phyloP scores from a whole-genome alignment of 768 basidiomycete species.

The Tulasnella sp. region DNA sequence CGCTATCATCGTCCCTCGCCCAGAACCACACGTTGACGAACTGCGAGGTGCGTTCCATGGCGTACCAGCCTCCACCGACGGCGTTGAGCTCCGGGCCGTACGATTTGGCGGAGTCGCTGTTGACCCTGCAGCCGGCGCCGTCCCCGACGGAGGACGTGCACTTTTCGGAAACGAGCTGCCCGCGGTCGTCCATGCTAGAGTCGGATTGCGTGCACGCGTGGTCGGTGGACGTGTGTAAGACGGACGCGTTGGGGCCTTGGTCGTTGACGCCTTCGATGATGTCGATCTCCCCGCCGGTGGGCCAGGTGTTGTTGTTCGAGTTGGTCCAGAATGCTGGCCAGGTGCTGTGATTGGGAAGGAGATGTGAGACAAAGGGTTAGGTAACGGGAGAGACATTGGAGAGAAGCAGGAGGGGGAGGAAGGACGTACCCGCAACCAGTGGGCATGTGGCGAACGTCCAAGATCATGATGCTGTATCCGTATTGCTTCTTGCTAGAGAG shows the following conservation, averaged over 20 bases:
- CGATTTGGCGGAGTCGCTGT: background rate
- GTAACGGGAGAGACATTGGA: background rate
- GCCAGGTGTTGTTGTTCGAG: constrained; percentile 36
- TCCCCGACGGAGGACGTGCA: background rate
- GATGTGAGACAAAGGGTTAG: background rate
- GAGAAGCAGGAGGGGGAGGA: background rate
- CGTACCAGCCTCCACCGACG: constrained; percentile 22
- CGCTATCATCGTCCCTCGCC: constrained; percentile 14
- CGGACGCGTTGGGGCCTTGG: constrained; percentile 13
- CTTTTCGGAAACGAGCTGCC: background rate
- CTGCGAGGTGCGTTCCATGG: constrained; percentile 19
- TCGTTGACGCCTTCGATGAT: constrained; percentile 31
- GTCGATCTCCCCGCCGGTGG: constrained; percentile 33
- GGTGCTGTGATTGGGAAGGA: constrained; percentile 24
- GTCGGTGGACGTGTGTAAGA: constrained; percentile 29
- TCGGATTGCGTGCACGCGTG: constrained; percentile 45
- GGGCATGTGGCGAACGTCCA: constrained; percentile 53
- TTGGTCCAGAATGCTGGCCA: constrained; percentile 42
- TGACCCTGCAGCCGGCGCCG: constrained; percentile 21
- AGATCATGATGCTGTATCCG: constrained; percentile 45
- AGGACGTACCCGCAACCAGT: constrained; percentile 32
- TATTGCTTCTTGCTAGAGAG: constrained; percentile 48
- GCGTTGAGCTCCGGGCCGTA: constrained; percentile 22
- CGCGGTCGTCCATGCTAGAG: constrained; percentile 14
- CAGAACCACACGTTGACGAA: constrained; percentile 20